Evolutionary conservation across 225 moss, liverwort and hornwort genomes (phyloP), one percentile per base, ranked within the genome.

Genomic region (Sphagnum tenellum): DNA sequence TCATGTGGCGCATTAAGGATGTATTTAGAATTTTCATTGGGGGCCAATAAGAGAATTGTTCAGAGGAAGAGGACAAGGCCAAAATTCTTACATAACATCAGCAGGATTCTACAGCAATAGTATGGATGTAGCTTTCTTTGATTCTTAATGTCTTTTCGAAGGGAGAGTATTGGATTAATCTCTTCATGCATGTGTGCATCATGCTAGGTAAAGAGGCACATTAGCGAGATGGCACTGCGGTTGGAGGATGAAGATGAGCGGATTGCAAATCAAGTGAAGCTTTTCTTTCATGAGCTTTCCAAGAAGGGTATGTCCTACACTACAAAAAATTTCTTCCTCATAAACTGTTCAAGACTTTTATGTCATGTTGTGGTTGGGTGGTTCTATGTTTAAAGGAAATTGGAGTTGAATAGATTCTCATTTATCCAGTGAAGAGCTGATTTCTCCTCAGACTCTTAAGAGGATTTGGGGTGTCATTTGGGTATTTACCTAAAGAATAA

Each of bases 271-370:
- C 80, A 93, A 68, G 98, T 89, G 70, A 98, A 98, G 69, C 79
- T 98, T 10, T 98, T 98, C 75, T 90, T 98, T 66, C 88, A 89
- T 53, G 98, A 98, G 69, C 85, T 98, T 61, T 90, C 98, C 2
- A 93, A 98, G 55, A 98, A 93, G 67, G 98, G 98, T 98, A 61
- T 71, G 81, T 55, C 55, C 61, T 4, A 13, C 56, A 49, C 12
- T 8, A 29, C 14, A 0, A 29, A 49, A 8, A 29, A 46, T 5
- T 50, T 52, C 13, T 56, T 48, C 8, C 5, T 29, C 29, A 29
- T 29, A 29, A 29, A 29, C 1, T 29, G 29, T 1, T 29, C 29
- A 29, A 29, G 29, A 29, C 29, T 29, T 29, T 1, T 1, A 29
- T 29, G 29, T 29, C 29, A 29, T 29, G 29, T 29, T 29, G 29